Base-by-base conservation (phyloP, 139 green algal species). In the Klebsormidium nitens region DNA sequence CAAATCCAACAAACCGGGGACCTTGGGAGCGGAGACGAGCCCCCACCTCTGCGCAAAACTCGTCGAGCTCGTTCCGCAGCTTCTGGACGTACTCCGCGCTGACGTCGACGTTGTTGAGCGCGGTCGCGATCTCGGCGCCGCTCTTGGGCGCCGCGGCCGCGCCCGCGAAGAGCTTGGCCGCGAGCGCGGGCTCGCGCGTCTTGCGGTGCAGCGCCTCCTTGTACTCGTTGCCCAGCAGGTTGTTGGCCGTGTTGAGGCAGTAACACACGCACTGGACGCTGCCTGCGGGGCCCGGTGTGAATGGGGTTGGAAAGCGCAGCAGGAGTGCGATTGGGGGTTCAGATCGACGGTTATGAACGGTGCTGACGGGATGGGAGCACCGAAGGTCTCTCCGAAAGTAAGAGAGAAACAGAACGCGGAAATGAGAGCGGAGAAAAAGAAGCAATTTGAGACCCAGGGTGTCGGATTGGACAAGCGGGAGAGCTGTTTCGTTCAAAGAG, bases 11-110 rank as follows among this genome's bases (percentile, higher is more conserved):
- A n/a, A n/a, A n/a, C n/a, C n/a, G n/a, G n/a, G n/a, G n/a, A n/a
- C n/a, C n/a, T n/a, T n/a, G n/a, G 8, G 3, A 29, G 64, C 3
- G 44, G 1, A 62, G 29, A 36, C 44, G 1, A 1, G 39, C 11
- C 5, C 8, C 5, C 8, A 11, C 61, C 69, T 11, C 71, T 1
- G 35, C 32, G 36, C 14, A 44, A 38, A 85, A 68, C 6, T 75
- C 69, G 47, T 96, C 92, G 50, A 97, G 77, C 81, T 96, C 87
- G 23, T 74, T 32, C 29, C 81, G 69, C 62, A 97, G 81, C 84
- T 96, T 96, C 28, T 35, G 40, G 26, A 89, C 56, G 69, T 83
- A 82, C 48, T 82, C 75, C 14, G 70, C 62, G 34, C 59, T 74
- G 17, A 82, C 69, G 55, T 82, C 75, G 14, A 37, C 70, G 26